Conservation (phyloP, 495 filamentous ascomycete species). For the Gamarada debralockiae region DNA sequence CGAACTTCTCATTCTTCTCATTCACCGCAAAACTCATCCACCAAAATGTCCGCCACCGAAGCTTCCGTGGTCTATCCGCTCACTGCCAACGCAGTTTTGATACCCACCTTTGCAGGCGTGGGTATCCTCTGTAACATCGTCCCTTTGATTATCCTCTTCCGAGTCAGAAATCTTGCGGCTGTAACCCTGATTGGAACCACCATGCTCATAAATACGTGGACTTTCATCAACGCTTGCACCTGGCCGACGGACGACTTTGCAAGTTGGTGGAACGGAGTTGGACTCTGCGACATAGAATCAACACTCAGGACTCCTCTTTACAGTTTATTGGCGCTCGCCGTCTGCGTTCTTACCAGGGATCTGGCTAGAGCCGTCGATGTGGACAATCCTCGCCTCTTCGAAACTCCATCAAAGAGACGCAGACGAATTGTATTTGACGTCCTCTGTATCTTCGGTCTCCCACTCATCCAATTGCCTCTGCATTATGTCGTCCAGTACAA, state of each 20-base stretch:
- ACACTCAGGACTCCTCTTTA: conserved; percentile 54
- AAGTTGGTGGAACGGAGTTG: conserved; percentile 67
- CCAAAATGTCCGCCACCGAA: not conserved
- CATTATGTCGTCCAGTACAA: conserved; percentile 66
- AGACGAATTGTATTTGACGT: conserved; percentile 55
- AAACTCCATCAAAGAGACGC: conserved; percentile 46
- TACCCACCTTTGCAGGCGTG: conserved; percentile 18
- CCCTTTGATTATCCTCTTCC: conserved; percentile 18
- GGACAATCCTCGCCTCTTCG: conserved; percentile 48
- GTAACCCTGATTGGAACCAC: conserved; percentile 39
- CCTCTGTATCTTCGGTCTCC: conserved; percentile 64
- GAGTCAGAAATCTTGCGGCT: conserved; percentile 28
- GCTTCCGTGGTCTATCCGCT: not conserved
- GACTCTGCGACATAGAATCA: conserved; percentile 79
- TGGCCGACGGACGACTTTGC: conserved; percentile 72
- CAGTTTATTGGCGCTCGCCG: conserved; percentile 57
- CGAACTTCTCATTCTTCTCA: not conserved
- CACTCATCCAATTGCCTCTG: conserved; percentile 58
- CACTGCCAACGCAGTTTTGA: conserved; percentile 20
- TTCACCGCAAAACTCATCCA: not conserved
- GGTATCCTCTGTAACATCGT: conserved; percentile 11
- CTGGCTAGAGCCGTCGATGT: conserved; percentile 70
- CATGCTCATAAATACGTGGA: conserved; percentile 24
- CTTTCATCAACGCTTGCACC: conserved; percentile 70
- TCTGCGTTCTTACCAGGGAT: conserved; percentile 70